A percentile compares a stretch with the other conserved stretches of the same genome.
Evolutionary conservation across 179 eudicot species (phyloP).

Genomic region (Monotropa hypopitys): DNA sequence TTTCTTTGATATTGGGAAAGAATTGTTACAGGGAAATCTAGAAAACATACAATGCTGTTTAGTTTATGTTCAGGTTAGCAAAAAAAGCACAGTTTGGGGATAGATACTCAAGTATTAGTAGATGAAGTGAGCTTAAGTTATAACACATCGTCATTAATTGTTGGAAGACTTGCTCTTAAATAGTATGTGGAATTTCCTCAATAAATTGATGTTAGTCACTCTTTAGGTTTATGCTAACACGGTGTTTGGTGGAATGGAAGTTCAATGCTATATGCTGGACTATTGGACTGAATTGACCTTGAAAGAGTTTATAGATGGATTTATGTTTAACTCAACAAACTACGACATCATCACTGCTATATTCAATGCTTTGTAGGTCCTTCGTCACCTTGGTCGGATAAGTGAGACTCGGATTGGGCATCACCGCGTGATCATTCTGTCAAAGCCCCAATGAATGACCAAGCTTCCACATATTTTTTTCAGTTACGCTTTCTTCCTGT

Average conservation of each 20-base stretch:
- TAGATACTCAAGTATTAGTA: background rate
- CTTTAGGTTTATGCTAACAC: background rate
- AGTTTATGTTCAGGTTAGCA: background rate
- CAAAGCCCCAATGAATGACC: slow-evolving; percentile 39
- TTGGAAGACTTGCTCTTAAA: background rate
- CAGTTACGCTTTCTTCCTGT: background rate
- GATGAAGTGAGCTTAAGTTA: background rate
- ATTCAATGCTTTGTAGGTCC: slow-evolving; percentile 38
- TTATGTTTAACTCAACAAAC: background rate
- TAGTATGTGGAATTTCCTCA: background rate
- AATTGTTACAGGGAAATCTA: background rate
- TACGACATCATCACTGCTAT: background rate
- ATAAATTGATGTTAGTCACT: background rate
- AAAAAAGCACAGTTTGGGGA: background rate
- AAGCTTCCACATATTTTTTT: background rate
- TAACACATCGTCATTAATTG: background rate
- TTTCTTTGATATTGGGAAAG: background rate
- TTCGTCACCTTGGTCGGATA: slow-evolving; percentile 85
- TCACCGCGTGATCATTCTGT: slow-evolving; percentile 63
- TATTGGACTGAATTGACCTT: slow-evolving; percentile 3
- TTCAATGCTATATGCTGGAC: background rate
- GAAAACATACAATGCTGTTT: background rate
- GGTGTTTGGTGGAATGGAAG: background rate
- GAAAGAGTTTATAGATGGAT: background rate
- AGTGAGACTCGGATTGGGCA: slow-evolving; percentile 75